A percentile compares a stretch with the other conserved stretches of the same genome.
Evolutionary conservation across 371 early-diverging fungal genomes (phyloP).

Genomic region (Thermomucor indicae-seudaticae): DNA sequence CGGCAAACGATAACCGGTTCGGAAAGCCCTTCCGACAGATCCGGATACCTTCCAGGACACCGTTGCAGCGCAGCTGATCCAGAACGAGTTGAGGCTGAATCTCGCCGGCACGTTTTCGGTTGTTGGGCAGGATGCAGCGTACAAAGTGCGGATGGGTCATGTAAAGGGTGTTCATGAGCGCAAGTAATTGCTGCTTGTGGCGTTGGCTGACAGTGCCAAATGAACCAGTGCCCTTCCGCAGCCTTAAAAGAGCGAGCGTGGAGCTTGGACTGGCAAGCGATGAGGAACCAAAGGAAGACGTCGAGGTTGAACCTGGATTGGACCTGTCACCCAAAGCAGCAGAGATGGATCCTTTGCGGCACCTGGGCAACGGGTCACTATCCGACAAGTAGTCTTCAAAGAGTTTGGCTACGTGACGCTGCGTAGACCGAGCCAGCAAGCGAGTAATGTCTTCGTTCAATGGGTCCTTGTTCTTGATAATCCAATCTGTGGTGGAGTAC

Average conservation of each 20-base stretch:
- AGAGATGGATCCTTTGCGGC: too few species aligned
- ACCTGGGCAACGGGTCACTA: slow-evolving; percentile 29
- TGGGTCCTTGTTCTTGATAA: slow-evolving; percentile 99
- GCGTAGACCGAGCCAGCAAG: slow-evolving; percentile 80
- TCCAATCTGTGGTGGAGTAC: slow-evolving; percentile 95
- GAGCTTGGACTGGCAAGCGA: too few species aligned
- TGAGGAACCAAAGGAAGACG: too few species aligned
- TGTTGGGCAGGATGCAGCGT: slow-evolving; percentile 99
- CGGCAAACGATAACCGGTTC: slow-evolving; percentile 89
- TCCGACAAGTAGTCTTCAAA: slow-evolving; percentile 80
- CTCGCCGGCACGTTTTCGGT: slow-evolving; percentile 85
- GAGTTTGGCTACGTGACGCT: slow-evolving; percentile 73
- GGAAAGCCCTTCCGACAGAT: slow-evolving; percentile 99
- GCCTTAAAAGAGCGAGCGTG: slow-evolving; percentile 17
- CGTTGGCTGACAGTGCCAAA: slow-evolving; percentile 97
- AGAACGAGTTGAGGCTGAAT: slow-evolving; percentile 86
- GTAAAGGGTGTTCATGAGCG: slow-evolving; percentile 89
- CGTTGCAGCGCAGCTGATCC: slow-evolving; percentile 98
- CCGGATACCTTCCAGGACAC: slow-evolving; percentile 99
- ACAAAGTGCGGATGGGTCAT: slow-evolving; percentile 99
- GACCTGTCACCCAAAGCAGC: too few species aligned
- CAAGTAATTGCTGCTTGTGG: slow-evolving; percentile 93
- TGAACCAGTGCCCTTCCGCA: slow-evolving; percentile 63
- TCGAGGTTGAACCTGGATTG: too few species aligned
- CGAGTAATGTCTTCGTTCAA: slow-evolving; percentile 94